Evolutionary conservation across 768 basidiomycete species (phyloP).

Genomic region (Agrocybe praecox): DNA sequence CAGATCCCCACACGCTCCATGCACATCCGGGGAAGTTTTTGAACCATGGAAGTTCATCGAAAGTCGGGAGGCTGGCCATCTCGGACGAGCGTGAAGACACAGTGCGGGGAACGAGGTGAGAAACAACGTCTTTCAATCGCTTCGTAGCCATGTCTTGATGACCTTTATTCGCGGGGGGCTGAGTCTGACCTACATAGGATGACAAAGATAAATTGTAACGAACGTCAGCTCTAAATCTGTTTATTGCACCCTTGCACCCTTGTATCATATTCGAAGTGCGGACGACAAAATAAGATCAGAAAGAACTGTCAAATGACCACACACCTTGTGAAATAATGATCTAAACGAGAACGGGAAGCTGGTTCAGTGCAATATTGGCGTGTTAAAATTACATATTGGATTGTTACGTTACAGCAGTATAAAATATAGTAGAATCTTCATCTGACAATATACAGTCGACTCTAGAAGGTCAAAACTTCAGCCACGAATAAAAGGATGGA

Average conservation of each 20-base stretch:
- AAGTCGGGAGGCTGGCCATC: slow-evolving; percentile 27
- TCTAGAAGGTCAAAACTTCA: slow-evolving; percentile 15
- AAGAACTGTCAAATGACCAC: not conserved
- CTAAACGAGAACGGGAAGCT: not conserved
- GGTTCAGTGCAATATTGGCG: not conserved
- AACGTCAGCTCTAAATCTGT: no score
- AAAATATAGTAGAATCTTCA: not conserved
- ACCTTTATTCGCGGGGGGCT: not conserved
- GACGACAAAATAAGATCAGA: no score
- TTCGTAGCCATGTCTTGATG: slow-evolving; percentile 27
- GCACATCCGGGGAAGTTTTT: slow-evolving; percentile 64
- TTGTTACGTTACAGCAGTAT: not conserved
- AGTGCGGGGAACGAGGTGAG: slow-evolving; percentile 22
- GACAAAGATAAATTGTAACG: not conserved
- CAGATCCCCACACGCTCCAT: slow-evolving; percentile 68
- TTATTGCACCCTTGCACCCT: no score
- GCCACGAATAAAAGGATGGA: slow-evolving; percentile 82
- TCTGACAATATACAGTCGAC: not conserved
- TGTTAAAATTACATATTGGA: not conserved
- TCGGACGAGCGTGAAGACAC: slow-evolving; percentile 3
- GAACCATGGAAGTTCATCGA: slow-evolving; percentile 44
- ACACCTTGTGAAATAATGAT: not conserved
- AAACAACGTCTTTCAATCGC: slow-evolving; percentile 29
- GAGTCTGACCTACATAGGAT: not conserved
- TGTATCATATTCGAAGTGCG: no score